phyloP scores from a whole-genome alignment of 768 basidiomycete species.

The Lepiota venenata region DNA sequence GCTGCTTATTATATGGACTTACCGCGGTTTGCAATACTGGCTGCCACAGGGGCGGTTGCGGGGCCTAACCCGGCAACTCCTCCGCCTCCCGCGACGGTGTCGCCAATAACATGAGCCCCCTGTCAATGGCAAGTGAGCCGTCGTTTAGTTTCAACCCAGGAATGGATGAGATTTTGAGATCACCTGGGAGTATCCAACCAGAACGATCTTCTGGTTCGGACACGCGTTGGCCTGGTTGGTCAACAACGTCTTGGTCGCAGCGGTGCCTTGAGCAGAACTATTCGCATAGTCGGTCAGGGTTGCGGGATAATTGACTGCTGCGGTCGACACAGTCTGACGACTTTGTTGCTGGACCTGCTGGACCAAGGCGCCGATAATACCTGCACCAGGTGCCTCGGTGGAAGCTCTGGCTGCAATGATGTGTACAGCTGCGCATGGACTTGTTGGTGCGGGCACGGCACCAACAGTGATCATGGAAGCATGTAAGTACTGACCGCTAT shows the following conservation, averaged over 20 bases:
- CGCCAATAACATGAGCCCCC: conserved; percentile 28
- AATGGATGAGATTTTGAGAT: not conserved
- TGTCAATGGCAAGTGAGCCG: conserved; percentile 1
- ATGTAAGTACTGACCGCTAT: conserved; percentile 2
- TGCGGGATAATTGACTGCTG: conserved; percentile 25
- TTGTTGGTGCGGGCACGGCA: conserved; percentile 20
- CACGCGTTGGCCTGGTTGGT: conserved; percentile 22
- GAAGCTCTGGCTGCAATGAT: conserved; percentile 26
- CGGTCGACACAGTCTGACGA: conserved; percentile 24
- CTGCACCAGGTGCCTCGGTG: conserved; percentile 23
- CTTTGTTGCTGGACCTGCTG: conserved; percentile 22
- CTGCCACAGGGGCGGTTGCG: conserved; percentile 18
- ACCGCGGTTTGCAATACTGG: conserved; percentile 17
- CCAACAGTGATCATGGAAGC: conserved; percentile 2
- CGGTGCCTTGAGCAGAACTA: conserved; percentile 25
- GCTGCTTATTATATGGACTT: not conserved
- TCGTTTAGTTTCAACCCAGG: not conserved
- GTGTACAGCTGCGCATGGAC: conserved; percentile 24
- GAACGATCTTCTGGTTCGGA: conserved; percentile 27
- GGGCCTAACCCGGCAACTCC: conserved; percentile 17
- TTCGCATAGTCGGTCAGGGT: conserved; percentile 23
- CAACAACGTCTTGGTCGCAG: conserved; percentile 22
- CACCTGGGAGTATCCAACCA: conserved; percentile 27
- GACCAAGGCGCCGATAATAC: conserved; percentile 24
- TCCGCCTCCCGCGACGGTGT: conserved; percentile 24